A percentile compares a stretch with the other conserved stretches of the same genome.
These are phyloP conservation scores for Mycena citricolor DNA, from an alignment of 1,284 basidiomycete genomes.

Conservation along the genomic window DNA sequence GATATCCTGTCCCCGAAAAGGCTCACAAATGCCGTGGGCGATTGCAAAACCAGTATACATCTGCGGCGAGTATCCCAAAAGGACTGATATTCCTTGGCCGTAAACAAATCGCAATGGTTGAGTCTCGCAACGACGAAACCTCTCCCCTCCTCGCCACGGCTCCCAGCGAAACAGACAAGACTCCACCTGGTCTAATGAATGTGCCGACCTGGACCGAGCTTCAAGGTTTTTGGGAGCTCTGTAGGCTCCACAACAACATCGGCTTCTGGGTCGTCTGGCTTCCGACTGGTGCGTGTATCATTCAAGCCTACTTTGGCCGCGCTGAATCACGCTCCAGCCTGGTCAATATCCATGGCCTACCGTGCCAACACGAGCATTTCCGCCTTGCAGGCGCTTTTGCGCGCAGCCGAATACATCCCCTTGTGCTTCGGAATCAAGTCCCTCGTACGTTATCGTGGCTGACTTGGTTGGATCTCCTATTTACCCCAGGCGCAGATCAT, in stretches of 20 bases:
- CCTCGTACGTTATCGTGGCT: constrained; percentile 23
- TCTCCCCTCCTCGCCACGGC: too few species aligned
- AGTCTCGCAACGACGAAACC: too few species aligned
- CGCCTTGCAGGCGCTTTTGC: constrained; percentile 8
- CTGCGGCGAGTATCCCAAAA: too few species aligned
- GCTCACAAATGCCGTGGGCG: too few species aligned
- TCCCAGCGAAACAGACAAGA: too few species aligned
- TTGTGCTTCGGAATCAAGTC: constrained; percentile 32
- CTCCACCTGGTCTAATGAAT: constrained; percentile 8
- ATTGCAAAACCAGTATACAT: too few species aligned
- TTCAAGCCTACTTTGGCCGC: not conserved
- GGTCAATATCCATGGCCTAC: constrained; percentile 31
- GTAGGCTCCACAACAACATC: constrained; percentile 29
- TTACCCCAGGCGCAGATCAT: constrained; percentile 28
- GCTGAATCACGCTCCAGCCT: constrained; percentile 21
- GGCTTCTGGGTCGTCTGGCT: constrained; percentile 32
- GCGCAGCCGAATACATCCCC: constrained; percentile 24
- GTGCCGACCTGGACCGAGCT: constrained; percentile 20
- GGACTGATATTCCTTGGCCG: too few species aligned
- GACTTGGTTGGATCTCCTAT: not conserved
- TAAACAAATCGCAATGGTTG: too few species aligned
- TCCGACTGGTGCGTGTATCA: constrained; percentile 23
- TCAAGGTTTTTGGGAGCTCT: constrained; percentile 30
- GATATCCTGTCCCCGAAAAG: too few species aligned
- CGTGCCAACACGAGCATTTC: constrained; percentile 26